These are phyloP conservation scores for Exophiala dermatitidis DNA, from an alignment of 2,329 filamentous ascomycete species.

Conservation along the genomic window DNA sequence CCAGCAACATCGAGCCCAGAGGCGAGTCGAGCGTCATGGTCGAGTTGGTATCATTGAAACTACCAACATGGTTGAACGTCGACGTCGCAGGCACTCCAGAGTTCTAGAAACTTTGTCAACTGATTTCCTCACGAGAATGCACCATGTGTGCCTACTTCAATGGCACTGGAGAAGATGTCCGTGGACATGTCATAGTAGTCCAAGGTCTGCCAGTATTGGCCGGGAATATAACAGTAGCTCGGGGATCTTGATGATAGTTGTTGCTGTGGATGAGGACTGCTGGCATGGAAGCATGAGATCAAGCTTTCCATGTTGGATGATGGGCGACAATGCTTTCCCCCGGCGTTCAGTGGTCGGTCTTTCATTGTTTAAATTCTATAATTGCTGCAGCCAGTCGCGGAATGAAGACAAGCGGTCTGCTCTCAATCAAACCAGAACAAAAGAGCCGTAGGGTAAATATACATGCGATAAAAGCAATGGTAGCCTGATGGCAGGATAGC, in stretches of 20 bases:
- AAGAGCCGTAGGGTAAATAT: too few species aligned
- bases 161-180: slow-evolving; percentile 7
- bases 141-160: slow-evolving; percentile 3
- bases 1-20: slow-evolving; percentile 1
- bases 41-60: not conserved
- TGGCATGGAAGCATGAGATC: slow-evolving; percentile 9
- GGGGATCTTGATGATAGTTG: not conserved
- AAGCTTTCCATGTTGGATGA: slow-evolving; percentile 5
- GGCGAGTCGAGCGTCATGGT: slow-evolving; percentile 1
- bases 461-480: too few species aligned
- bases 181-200: slow-evolving; percentile 13
- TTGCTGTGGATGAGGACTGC: slow-evolving; percentile 3
- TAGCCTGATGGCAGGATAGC: too few species aligned
- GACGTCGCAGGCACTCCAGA: slow-evolving; percentile 1
- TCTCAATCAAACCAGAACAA: too few species aligned
- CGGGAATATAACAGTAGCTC: slow-evolving; percentile 11
- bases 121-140: too few species aligned
- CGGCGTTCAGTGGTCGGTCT: not conserved
- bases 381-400: too few species aligned
- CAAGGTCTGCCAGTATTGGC: slow-evolving; percentile 13
- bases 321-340: not conserved
- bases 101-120: not conserved
- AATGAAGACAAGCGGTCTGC: too few species aligned
- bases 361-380: not conserved
- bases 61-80: not conserved